A percentile compares a stretch with the other conserved stretches of the same genome.
Conservation (phyloP, 163 green algal species). For the Scenedesmus sp. region DNA sequence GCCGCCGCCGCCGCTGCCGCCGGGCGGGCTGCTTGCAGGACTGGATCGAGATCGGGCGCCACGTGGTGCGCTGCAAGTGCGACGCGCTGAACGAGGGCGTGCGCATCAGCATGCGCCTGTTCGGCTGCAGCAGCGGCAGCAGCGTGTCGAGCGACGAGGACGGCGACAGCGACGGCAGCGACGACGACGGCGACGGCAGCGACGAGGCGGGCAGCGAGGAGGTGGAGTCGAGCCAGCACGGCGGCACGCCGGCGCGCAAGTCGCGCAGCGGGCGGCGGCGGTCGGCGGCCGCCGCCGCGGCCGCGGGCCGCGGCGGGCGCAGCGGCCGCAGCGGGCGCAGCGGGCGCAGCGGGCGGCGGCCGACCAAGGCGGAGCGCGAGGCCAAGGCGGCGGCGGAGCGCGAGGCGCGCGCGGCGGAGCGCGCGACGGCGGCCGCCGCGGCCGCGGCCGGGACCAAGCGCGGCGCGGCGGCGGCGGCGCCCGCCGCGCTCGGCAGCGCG, state of each 20-base stretch:
- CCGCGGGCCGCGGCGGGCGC: background rate
- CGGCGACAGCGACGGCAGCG: slow-evolving; percentile 3
- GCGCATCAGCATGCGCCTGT: slow-evolving; percentile 86
- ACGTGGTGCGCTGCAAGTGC: slow-evolving; percentile 77
- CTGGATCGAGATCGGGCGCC: slow-evolving; percentile 65
- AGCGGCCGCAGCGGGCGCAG: background rate
- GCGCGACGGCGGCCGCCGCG: background rate
- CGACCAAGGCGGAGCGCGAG: no score
- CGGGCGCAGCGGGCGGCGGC: slow-evolving; percentile 3
- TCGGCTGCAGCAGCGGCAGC: slow-evolving; percentile 54
- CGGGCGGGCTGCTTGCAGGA: slow-evolving; percentile 22
- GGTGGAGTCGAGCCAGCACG: background rate
- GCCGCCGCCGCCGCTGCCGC: no score
- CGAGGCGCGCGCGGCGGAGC: background rate
- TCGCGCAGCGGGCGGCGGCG: background rate
- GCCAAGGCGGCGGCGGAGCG: no score
- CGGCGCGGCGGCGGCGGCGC: background rate
- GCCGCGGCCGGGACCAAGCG: no score
- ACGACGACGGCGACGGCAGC: background rate
- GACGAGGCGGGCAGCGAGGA: background rate
- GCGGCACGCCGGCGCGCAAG: slow-evolving; percentile 9
- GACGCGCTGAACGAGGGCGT: slow-evolving; percentile 75
- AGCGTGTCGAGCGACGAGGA: slow-evolving; percentile 22
- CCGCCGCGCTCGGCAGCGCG: background rate
- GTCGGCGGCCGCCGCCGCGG: slow-evolving; percentile 4